A percentile compares a stretch with the other conserved stretches of the same genome.
phyloP scores from a whole-genome alignment of 257 asterid species.

The Scutellaria minor region DNA sequence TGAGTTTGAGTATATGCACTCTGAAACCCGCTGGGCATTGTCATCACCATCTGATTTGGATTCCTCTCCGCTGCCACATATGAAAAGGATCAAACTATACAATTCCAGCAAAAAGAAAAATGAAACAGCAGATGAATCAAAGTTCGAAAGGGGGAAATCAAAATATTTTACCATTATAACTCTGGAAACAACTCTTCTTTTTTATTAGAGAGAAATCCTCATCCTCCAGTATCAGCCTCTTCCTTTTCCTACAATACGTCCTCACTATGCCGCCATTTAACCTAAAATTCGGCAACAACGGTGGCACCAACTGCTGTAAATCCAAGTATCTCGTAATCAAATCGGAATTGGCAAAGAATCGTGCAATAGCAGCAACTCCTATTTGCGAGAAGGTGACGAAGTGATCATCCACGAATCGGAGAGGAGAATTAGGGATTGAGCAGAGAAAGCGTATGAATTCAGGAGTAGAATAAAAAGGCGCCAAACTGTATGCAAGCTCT shows the following conservation, averaged over 20 bases:
- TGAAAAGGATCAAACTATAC: not conserved
- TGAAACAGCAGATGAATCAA: too few relatives aligned
- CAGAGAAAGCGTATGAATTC: constrained; percentile 60
- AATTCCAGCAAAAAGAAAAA: not conserved
- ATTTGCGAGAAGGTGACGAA: constrained; percentile 58
- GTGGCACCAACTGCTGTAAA: constrained; percentile 36
- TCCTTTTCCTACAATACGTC: constrained; percentile 61
- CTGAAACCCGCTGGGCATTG: constrained; percentile 32
- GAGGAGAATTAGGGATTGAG: constrained; percentile 68
- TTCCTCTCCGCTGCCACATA: constrained; percentile 43
- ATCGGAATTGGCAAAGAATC: constrained; percentile 43
- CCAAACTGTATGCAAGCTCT: constrained; percentile 54
- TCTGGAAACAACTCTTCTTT: constrained; percentile 36
- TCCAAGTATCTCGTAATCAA: constrained; percentile 28
- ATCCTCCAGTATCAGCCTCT: constrained; percentile 42
- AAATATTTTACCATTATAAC: constrained; percentile 38
- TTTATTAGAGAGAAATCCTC: constrained; percentile 35
- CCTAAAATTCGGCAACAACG: constrained; percentile 23
- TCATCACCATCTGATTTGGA: constrained; percentile 20
- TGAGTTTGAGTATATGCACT: constrained; percentile 42
- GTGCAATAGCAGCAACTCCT: constrained; percentile 47
- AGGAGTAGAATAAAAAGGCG: constrained; percentile 42
- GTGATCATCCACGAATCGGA: constrained; percentile 42
- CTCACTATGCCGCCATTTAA: constrained; percentile 23
- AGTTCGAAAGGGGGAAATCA: too few relatives aligned